Evolutionary conservation across 345 rosid species (phyloP).

Genomic region (Eucalyptus sp.): DNA sequence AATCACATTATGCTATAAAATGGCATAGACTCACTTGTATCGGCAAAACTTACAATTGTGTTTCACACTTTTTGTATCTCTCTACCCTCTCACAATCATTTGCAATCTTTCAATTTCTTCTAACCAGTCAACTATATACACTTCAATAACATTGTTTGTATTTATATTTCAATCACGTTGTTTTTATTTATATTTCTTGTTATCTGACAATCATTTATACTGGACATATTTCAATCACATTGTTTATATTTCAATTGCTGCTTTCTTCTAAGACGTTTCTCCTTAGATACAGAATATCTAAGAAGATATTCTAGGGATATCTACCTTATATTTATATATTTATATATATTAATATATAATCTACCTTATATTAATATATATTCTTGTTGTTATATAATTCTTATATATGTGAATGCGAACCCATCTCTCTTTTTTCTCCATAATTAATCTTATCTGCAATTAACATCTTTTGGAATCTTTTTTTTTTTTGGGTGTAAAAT

Average conservation of each 20-base stretch:
- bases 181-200: not conserved
- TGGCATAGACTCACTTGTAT: not conserved
- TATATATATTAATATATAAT: too few relatives aligned
- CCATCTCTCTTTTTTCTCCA: not conserved
- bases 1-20: not conserved
- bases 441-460: not conserved
- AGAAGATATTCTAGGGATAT: not conserved
- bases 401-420: not conserved
- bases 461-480: not conserved
- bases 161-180: not conserved
- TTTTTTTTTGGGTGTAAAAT: not conserved
- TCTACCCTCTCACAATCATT: not conserved
- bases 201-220: too few relatives aligned
- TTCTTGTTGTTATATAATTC: not conserved
- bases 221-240: too few relatives aligned
- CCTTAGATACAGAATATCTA: not conserved
- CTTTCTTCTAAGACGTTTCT: not conserved
- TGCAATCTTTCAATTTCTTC: not conserved
- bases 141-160: not conserved
- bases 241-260: not conserved
- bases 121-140: not conserved
- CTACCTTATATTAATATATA: not conserved
- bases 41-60: not conserved
- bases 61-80: not conserved
- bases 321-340: not conserved